Conservation (phyloP, 2,329 filamentous ascomycete genomes). For the Neopestalotiopsis rosae region DNA sequence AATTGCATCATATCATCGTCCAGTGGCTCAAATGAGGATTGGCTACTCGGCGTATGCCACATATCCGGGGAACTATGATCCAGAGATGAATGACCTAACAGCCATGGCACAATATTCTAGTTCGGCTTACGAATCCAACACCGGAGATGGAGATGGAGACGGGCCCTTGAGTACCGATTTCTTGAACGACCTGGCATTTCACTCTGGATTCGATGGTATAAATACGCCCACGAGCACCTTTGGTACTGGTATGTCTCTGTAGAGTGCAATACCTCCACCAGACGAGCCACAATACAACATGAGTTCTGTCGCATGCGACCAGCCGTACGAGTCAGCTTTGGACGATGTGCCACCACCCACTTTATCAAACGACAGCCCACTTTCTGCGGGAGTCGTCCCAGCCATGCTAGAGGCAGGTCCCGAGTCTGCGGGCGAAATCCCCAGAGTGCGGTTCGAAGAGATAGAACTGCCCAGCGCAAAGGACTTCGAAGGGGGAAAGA, state of each 20-base stretch:
- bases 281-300: not conserved
- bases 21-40: not conserved
- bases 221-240: not conserved
- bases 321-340: not conserved
- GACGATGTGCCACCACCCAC: not conserved
- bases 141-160: not conserved
- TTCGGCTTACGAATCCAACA: not conserved
- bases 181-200: not conserved
- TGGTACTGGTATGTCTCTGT: not conserved
- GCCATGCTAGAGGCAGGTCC: not conserved
- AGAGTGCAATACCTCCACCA: not conserved
- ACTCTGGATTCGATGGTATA: not conserved
- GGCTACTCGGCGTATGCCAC: not conserved
- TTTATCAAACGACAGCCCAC: not conserved
- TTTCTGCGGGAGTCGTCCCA: not conserved
- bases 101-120: not conserved
- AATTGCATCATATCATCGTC: not conserved
- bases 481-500: not conserved
- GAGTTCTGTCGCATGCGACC: not conserved
- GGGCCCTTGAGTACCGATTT: not conserved
- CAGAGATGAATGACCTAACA: not conserved
- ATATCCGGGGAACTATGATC: not conserved
- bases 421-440: not conserved
- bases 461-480: not conserved
- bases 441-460: not conserved